Base-by-base conservation (phyloP, 78 protist genomes). In the Dictyostelium purpureum region DNA sequence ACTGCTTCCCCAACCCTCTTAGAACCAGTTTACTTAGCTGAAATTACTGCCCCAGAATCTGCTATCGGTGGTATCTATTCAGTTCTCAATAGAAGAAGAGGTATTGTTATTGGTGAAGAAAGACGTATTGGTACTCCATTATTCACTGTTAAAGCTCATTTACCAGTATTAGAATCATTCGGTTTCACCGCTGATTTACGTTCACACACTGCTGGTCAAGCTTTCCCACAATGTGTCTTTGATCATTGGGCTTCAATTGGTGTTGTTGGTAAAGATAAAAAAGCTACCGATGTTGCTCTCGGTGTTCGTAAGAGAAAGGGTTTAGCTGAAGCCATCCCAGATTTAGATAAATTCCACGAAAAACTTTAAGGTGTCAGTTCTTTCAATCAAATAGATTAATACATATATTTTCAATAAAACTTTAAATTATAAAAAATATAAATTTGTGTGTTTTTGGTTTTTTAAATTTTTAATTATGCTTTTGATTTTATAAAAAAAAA, bases 11-110 rank as follows among this genome's bases (percentile, higher is more conserved):
- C 99, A 85, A 66, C 87, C 26, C 97, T 99, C 21, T 49, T 97
- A 76, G 99, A 99, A 90, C 99, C 99, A 67, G 56, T 98, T 83
- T 99, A 77, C 97, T 82, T 98, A 35, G 97, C 88, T 24, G 99
- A 98, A 87, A 96, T 99, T 73, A 95, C 95, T 75, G 94, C 97
- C 97, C 94, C 95, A 77, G 96, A 90, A 79, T 45, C 21, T 21
- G 99, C 97, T 45, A 79, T 96, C 49, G 99, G 99, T 28, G 99
- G 99, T 67, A 93, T 98, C 89, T 99, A 98, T 96, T 33, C 92
- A 9, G 94, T 91, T 47, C 93, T 99, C 79, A 97, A 81, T 71
- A 57, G 91, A 31, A 76, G 99, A 26, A 94, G 99, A 51, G 99
- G 99, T 47, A 37, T 26, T 43, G 97, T 99, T 26, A 21, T 99